A percentile compares a stretch with the other conserved stretches of the same genome.
These are phyloP conservation scores for Capronia epimyces DNA, from an alignment of 2,329 filamentous ascomycete genomes.

Conservation along the genomic window DNA sequence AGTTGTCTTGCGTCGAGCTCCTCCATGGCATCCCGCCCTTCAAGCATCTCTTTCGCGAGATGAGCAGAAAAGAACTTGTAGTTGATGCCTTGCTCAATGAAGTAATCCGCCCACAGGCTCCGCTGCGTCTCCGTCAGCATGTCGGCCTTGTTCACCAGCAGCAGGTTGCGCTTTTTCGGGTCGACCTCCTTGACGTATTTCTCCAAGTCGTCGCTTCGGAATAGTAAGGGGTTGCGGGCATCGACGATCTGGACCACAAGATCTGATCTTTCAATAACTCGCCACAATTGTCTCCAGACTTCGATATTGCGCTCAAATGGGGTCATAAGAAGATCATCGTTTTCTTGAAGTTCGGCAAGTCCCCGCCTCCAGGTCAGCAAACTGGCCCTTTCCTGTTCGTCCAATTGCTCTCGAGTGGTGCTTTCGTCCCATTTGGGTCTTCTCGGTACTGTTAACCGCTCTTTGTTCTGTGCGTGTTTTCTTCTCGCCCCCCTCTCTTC, in stretches of 20 bases:
- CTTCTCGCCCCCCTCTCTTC: constrained; percentile 73
- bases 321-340: constrained; percentile 90
- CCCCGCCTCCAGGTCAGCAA: constrained; percentile 85
- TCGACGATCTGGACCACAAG: constrained; percentile 97
- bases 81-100: constrained; percentile 71
- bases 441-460: constrained; percentile 77
- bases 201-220: constrained; percentile 89
- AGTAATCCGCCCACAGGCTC: constrained; percentile 77
- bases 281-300: constrained; percentile 96
- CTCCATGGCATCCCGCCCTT: constrained; percentile 57
- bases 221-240: constrained; percentile 87
- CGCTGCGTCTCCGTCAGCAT: constrained; percentile 93
- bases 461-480: constrained; percentile 78
- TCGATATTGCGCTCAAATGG: constrained; percentile 96
- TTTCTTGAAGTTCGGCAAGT: constrained; percentile 86
- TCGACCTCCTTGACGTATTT: constrained; percentile 91
- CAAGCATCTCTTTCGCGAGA: constrained; percentile 82
- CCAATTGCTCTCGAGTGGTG: constrained; percentile 78
- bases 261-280: constrained; percentile 94
- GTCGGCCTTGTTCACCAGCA: constrained; percentile 97
- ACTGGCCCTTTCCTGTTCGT: constrained; percentile 69
- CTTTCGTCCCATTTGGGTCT: constrained; percentile 80
- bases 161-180: constrained; percentile 76
- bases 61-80: constrained; percentile 97
- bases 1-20: constrained; percentile 40